Percentiles rank a stretch among this genome's conserved stretches.
Evolutionary conservation across 495 filamentous ascomycete genomes (phyloP).

Genomic region (Sordaria brevicollis): DNA sequence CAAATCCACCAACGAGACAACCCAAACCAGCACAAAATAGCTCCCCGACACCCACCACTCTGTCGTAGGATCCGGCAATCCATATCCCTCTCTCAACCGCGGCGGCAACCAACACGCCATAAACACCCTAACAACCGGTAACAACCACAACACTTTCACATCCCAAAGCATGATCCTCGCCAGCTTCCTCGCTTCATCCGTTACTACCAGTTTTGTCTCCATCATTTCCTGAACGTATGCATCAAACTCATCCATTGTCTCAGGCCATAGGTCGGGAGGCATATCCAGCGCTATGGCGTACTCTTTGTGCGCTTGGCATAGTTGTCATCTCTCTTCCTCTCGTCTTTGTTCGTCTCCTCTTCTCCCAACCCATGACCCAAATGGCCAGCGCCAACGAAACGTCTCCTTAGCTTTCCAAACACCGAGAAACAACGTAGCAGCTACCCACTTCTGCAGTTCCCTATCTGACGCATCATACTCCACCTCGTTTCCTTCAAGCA

Average conservation of each 20-base stretch:
- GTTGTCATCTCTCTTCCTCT: background rate
- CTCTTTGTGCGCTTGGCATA: background rate
- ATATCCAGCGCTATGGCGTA: conserved; percentile 6
- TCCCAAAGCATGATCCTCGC: conserved; percentile 1
- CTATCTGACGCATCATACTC: conserved; percentile 12
- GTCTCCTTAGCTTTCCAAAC: background rate
- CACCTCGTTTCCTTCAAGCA: background rate
- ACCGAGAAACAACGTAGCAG: conserved; percentile 11
- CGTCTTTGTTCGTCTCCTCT: background rate
- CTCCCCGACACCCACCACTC: conserved; percentile 2
- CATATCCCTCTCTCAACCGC: conserved; percentile 1
- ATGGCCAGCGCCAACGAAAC: background rate
- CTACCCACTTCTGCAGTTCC: conserved; percentile 16
- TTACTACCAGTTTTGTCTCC: background rate
- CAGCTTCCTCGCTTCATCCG: background rate
- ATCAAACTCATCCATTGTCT: conserved; percentile 5
- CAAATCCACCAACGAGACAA: background rate
- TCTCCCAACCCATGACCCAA: background rate
- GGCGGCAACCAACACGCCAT: conserved; percentile 5
- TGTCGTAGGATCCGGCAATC: background rate
- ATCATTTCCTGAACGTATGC: background rate
- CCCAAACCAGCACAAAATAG: background rate
- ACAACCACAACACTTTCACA: conserved; percentile 7
- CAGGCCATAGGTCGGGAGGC: conserved; percentile 4
- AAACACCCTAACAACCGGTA: conserved; percentile 7